Base-by-base conservation (phyloP, 768 basidiomycete genomes). In the Leccinellum albellum region DNA sequence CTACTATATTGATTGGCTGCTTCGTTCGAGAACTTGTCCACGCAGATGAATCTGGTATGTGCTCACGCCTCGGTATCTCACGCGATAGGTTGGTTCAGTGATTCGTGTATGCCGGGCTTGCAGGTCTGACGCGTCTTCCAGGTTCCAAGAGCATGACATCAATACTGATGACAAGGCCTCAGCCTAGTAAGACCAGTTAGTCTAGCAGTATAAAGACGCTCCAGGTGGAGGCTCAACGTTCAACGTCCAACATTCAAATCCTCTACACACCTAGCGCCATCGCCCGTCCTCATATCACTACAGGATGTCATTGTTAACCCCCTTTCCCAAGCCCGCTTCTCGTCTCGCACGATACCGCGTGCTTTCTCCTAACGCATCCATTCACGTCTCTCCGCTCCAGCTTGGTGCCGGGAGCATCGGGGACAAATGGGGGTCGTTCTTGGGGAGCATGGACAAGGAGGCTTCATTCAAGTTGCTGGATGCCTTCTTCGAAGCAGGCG, bases 351-450 rank as follows among this genome's bases (percentile, higher is more conserved):
- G 70, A 17, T 75, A 78, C 62, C 75, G 79, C n/a, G 60, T 62
- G 14, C 66, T 81, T 15, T 73, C 76, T 0, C 74, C 76, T 6
- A 44, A 59, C 10, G 76, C 80, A 1, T 78, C 78, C 9, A 67
- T 82, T 26, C 75, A 74, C 45, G 81, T 82, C 15, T 82, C 81
- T 3, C 79, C 81, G 0, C 64, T 82, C 20, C 70, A 71, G 29
- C 75, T 82, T 26, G 80, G 81, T 3, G 80, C 73, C 4, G 77
- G 78, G 78, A 78, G 70, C 66, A 75, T 81, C 32, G 79, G 80
- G 7, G 74, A 79, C 58, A 71, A 76, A 50, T 80, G 79, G 79
- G 63, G 60, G 0, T 20, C 64, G 12, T 45, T 54, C 29, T 60
- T 75, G 74, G 80, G 82, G n/a, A 54, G 64, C 3, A 78, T 79